Conservation (phyloP, 345 rosid genomes). For the Eucalyptus caleyi region DNA sequence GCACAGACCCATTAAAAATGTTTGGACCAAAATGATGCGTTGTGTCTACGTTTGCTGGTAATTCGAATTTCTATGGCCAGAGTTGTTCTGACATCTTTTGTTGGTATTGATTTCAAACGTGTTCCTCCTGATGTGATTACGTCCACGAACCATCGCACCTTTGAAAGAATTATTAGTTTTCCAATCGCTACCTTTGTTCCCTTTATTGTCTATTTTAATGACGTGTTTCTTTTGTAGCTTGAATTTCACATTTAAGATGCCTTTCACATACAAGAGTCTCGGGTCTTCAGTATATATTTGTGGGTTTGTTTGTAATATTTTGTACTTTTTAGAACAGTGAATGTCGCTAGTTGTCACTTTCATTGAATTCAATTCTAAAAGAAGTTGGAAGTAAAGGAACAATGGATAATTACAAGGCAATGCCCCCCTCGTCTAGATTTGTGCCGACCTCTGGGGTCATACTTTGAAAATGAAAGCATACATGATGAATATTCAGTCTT, state of each 20-base stretch:
- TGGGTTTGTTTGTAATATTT: not conserved
- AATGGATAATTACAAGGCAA: fast-evolving
- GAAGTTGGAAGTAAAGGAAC: not conserved
- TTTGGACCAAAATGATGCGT: not conserved
- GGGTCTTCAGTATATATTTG: not conserved
- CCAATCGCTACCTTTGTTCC: fast-evolving
- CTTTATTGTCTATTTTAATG: not conserved
- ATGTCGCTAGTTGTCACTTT: not conserved
- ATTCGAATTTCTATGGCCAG: not conserved
- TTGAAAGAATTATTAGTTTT: not conserved
- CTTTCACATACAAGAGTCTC: not conserved
- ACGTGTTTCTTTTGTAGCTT: not conserved
- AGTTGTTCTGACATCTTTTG: not conserved
- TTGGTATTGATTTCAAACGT: fast-evolving
- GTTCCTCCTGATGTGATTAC: not conserved
- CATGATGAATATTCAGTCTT: not conserved
- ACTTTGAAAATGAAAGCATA: not conserved
- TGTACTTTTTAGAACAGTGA: not conserved
- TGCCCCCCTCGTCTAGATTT: not conserved
- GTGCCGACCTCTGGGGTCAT: not conserved
- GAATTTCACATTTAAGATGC: not conserved
- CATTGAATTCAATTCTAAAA: not conserved
- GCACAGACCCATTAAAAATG: not conserved
- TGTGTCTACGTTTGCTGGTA: fast-evolving
- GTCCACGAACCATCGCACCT: fast-evolving